Evolutionary conservation across 345 rosid genomes (phyloP), one percentile per base, ranked within the genome.

Genomic region (Sonneratia caseolaris): DNA sequence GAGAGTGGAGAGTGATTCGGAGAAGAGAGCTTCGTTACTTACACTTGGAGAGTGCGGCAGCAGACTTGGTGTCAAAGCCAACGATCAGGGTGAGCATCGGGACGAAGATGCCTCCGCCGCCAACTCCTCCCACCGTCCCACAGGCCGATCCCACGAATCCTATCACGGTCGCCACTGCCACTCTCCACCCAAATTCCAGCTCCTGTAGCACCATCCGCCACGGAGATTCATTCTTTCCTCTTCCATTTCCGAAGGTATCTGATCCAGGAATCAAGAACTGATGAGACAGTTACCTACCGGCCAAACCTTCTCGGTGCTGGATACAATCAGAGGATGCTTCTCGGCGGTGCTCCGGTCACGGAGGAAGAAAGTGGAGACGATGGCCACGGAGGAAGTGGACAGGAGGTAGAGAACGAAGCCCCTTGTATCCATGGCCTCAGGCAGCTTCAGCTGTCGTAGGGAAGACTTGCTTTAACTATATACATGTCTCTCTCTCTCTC

Each of bases 11-110:
- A 68, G 24, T 22, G 40, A 27, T 43, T 68, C 32, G 18, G 24
- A 40, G 24, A 40, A 10, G 72, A 18, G 32, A 38, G 62, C 15
- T 38, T 59, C 14, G 36, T 42, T 42, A 42, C 7, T 45, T 85
- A 92, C 96, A 92, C 84, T 92, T 92, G 6, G 98, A 92, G 70
- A 92, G 72, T 22, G 98, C 96, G 72, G 98, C 98, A 36, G 98
- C 96, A 5, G 98, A 92, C 75, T 92, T 92, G 14, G 98, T 86
- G 64, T 92, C 98, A 42, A 92, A 92, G 3, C 96, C 98, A 16
- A 92, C 91, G 27, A 92, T 74, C 72, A 92, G 79, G 72, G 95
- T 92, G 51, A 92, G 96, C 98, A 92, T 92, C 4, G 98, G 96
- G 45, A 92, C 98, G 48, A 92, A 92, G 57, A 92, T 90, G 68